A percentile compares a stretch with the other conserved stretches of the same genome.
Evolutionary conservation across 441 rosid species (phyloP).

Genomic region (Euphorbia schlechtendalii): DNA sequence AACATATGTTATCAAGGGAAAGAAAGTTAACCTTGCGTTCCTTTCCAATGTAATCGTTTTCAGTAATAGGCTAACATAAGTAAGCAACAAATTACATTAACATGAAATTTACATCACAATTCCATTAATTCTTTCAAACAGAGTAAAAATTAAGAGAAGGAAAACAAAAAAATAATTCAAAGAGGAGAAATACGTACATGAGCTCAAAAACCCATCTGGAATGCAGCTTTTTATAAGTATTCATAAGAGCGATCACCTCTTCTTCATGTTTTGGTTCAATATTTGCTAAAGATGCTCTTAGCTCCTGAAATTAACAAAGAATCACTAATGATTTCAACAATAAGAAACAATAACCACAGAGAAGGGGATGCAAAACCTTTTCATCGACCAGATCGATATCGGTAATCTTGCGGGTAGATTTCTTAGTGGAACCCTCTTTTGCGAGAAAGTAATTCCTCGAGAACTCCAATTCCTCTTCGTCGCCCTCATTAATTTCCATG

Average conservation of each 20-base stretch:
- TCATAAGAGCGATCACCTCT: slow-evolving; percentile 46
- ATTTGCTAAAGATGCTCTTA: slow-evolving; percentile 47
- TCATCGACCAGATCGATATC: slow-evolving; percentile 76
- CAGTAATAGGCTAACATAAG: no score
- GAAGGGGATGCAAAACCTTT: slow-evolving; percentile 38
- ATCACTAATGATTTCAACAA: background rate
- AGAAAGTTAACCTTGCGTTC: no score
- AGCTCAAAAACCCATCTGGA: slow-evolving; percentile 70
- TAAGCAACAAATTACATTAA: no score
- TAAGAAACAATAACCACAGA: background rate
- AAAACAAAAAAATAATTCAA: background rate
- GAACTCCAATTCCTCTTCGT: slow-evolving; percentile 74
- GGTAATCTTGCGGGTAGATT: slow-evolving; percentile 52
- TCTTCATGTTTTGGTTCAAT: slow-evolving; percentile 61
- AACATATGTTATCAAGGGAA: no score
- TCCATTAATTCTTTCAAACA: no score
- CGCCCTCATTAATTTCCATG: slow-evolving; percentile 38
- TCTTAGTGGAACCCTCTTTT: slow-evolving; percentile 65
- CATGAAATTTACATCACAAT: no score
- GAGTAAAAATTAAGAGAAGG: background rate
- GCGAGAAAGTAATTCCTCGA: slow-evolving; percentile 88
- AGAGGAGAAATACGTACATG: slow-evolving; percentile 33
- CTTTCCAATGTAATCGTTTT: no score
- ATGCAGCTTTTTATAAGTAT: slow-evolving; percentile 56
- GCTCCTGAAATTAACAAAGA: slow-evolving; percentile 38